These are phyloP conservation scores for Elasticomyces elasticus DNA, from an alignment of 495 filamentous ascomycete species.

Conservation along the genomic window DNA sequence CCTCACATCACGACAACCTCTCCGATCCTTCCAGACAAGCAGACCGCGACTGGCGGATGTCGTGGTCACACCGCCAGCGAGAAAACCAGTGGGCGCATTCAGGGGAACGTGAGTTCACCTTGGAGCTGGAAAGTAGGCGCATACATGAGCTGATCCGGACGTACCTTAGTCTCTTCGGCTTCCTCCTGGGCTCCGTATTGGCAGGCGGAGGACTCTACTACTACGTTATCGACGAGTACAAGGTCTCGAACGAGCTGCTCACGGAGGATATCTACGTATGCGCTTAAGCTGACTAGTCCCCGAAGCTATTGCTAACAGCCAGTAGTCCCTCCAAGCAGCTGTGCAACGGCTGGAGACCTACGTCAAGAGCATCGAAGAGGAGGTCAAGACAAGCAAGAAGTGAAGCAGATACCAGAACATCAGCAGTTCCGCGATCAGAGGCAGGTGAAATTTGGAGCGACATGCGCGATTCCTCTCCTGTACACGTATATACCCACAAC, in stretches of 20 bases:
- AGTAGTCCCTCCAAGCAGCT: slow-evolving; percentile 77
- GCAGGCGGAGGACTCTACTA: slow-evolving; percentile 77
- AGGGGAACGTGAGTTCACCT: slow-evolving; percentile 21
- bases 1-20: slow-evolving; percentile 11
- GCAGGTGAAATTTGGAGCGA: not conserved
- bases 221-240: slow-evolving; percentile 87
- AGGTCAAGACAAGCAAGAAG: slow-evolving; percentile 63
- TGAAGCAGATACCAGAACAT: not conserved
- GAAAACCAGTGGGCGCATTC: slow-evolving; percentile 19
- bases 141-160: not conserved
- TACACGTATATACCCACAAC: slow-evolving; percentile 7
- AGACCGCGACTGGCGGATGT: slow-evolving; percentile 6
- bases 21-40: slow-evolving; percentile 20
- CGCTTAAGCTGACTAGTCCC: no score
- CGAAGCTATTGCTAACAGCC: slow-evolving; percentile 6
- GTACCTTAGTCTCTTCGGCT: slow-evolving; percentile 68
- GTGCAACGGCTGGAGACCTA: slow-evolving; percentile 79
- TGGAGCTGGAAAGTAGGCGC: not conserved
- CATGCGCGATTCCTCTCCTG: not conserved
- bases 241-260: slow-evolving; percentile 84
- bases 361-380: slow-evolving; percentile 69
- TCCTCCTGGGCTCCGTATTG: slow-evolving; percentile 74
- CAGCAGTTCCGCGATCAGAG: not conserved
- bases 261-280: slow-evolving; percentile 88
- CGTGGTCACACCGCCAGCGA: not conserved